phyloP scores from a whole-genome alignment of 352 stramenopile species.

The Pythium chondricola region DNA sequence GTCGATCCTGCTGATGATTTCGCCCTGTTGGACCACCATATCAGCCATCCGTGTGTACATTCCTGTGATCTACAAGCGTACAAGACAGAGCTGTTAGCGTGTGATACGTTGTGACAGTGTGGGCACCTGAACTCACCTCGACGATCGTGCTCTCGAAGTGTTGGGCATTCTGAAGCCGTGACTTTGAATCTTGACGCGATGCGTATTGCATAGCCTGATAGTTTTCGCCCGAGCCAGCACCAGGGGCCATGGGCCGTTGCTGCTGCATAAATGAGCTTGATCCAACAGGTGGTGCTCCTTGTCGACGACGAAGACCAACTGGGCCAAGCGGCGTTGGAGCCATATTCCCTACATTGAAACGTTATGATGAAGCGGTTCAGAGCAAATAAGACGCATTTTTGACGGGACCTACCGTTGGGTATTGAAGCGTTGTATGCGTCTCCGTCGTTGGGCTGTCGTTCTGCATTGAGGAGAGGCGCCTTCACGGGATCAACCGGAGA shows the following conservation, averaged over 20 bases:
- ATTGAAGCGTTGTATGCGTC: background rate
- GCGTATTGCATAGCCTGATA: conserved; percentile 62
- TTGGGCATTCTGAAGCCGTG: conserved; percentile 63
- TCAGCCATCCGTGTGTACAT: conserved; percentile 86
- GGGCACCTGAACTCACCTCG: conserved; percentile 56
- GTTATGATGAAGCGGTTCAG: no score
- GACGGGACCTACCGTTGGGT: conserved; percentile 5
- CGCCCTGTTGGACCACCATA: conserved; percentile 74
- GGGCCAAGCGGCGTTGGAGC: conserved; percentile 1
- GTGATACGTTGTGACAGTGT: no score
- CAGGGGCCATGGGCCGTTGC: conserved; percentile 28
- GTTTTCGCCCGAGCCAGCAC: conserved; percentile 8
- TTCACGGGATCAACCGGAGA: conserved; percentile 7
- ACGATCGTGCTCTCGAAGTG: conserved; percentile 83
- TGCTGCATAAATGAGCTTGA: conserved; percentile 75
- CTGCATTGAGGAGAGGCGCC: conserved; percentile 12
- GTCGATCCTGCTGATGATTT: conserved; percentile 79
- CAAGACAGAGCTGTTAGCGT: background rate
- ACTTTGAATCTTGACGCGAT: conserved; percentile 61
- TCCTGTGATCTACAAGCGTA: conserved; percentile 51
- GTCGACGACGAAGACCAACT: conserved; percentile 50
- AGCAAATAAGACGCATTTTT: no score
- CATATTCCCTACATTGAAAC: background rate
- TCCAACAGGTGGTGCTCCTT: conserved; percentile 33
- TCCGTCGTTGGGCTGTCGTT: conserved; percentile 14